Percentiles rank a stretch among this genome's conserved stretches.
These are phyloP conservation scores for Phylloporus arenicola DNA, from an alignment of 768 basidiomycete genomes.

Conservation along the genomic window DNA sequence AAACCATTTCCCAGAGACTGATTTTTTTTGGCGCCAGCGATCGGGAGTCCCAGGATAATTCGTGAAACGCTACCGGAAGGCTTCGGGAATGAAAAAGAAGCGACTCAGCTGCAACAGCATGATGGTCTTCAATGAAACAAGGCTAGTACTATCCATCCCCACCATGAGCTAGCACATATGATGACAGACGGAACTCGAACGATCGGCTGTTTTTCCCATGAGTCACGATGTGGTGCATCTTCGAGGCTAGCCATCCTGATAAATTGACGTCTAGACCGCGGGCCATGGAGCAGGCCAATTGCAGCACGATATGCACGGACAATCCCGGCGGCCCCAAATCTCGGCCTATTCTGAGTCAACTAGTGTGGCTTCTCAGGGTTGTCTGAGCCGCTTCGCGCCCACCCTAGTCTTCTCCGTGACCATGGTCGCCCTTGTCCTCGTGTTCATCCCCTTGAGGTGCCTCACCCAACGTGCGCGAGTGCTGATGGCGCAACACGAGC, in stretches of 20 bases:
- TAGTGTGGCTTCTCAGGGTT: too few relatives aligned
- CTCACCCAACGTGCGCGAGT: not conserved
- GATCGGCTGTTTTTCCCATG: too few relatives aligned
- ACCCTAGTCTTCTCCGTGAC: not conserved
- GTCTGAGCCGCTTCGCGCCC: too few relatives aligned
- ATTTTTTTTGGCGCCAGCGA: not conserved
- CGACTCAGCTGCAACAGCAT: too few relatives aligned
- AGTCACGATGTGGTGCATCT: too few relatives aligned
- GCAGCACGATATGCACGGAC: not conserved
- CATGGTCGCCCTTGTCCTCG: not conserved
- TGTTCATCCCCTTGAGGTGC: not conserved
- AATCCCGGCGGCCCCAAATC: too few relatives aligned
- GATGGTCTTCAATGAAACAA: not conserved
- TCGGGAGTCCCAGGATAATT: not conserved
- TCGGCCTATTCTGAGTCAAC: not conserved
- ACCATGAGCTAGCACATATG: too few relatives aligned
- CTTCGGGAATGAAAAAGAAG: not conserved
- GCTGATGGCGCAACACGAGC: not conserved
- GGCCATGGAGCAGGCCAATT: not conserved
- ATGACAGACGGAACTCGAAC: too few relatives aligned
- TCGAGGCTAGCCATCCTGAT: too few relatives aligned
- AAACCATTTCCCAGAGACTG: too few relatives aligned
- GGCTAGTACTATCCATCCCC: too few relatives aligned
- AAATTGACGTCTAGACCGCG: too few relatives aligned
- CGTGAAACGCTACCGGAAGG: not conserved